Evolutionary conservation across 192 early-diverging fungal genomes (phyloP), one percentile per base, ranked within the genome.

Genomic region (Coemansia furcata): DNA sequence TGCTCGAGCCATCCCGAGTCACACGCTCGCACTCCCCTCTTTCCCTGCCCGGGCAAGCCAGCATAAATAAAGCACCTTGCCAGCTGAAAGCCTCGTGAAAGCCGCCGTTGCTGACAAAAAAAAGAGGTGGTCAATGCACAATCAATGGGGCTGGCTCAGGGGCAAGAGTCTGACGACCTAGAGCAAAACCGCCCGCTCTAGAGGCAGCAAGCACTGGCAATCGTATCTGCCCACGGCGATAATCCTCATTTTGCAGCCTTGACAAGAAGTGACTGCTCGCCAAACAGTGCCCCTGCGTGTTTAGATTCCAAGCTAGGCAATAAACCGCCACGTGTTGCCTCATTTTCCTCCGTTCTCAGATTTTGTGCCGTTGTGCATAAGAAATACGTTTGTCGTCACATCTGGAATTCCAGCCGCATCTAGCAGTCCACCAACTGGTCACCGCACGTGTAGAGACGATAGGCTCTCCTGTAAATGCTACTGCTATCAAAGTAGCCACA

Each of bases 321-420:
- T 30, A 65, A 65, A 65, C 49, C 19, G 63, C 63, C 63, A 65
- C 63, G 63, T 65, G 47, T 23, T 55, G 52, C 52, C 6, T 55
- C 52, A 15, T 5, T 55, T 55, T 35, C 7, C n/a, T 55, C 52
- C 52, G 30, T 55, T 55, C 52, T 55, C 29, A 32, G 52, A 55
- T 15, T 33, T 55, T 30, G 29, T 15, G n/a, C 52, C 52, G 52
- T 33, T 55, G 52, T 55, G 30, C 52, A 52, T 52, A 52, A 47
- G 23, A 23, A 30, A 52, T 29, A 29, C 3, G 49, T 10, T 10
- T 30, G 49, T 30, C 26, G 11, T 35, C 15, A 55, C 29, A 55
- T 55, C 52, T 55, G 52, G 52, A 55, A 33, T 47, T n/a, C 44
- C 44, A 23, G 29, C 30, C 30, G 23, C 52, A 33, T 32, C 17